Percentiles rank a stretch among this genome's conserved stretches.
These are phyloP conservation scores for Canariomyces notabilis DNA, from an alignment of 2,329 filamentous ascomycete species.

Conservation along the genomic window DNA sequence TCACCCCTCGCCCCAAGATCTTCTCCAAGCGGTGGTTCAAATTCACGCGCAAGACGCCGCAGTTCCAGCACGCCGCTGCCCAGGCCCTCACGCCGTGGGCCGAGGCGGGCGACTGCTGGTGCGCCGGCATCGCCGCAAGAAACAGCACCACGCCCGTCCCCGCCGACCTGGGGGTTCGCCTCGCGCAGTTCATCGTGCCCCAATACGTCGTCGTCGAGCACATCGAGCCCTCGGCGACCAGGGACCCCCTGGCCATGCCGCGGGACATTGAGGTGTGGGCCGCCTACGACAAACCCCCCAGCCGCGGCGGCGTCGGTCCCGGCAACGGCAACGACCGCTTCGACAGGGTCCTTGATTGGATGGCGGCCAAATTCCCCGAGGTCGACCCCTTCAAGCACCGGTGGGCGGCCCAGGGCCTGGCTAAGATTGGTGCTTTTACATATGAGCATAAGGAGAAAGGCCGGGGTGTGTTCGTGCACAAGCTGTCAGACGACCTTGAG, in stretches of 20 bases:
- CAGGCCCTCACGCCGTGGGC: slow-evolving; percentile 64
- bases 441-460: slow-evolving; percentile 44
- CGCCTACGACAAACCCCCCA: slow-evolving; percentile 44
- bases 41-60: slow-evolving; percentile 11
- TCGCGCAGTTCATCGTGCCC: slow-evolving; percentile 55
- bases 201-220: slow-evolving; percentile 70
- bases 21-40: slow-evolving; percentile 27
- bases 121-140: slow-evolving; percentile 48
- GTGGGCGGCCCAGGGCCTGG: slow-evolving; percentile 38
- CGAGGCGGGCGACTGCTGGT: slow-evolving; percentile 86
- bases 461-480: slow-evolving; percentile 48
- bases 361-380: slow-evolving; percentile 30
- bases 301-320: slow-evolving; percentile 37
- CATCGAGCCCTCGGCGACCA: slow-evolving; percentile 56
- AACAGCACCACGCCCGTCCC: slow-evolving; percentile 45
- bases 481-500: slow-evolving; percentile 42
- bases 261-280: slow-evolving; percentile 67
- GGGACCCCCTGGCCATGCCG: slow-evolving; percentile 59
- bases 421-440: slow-evolving; percentile 53
- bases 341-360: neutral
- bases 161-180: slow-evolving; percentile 60
- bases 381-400: slow-evolving; percentile 22
- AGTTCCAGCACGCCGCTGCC: slow-evolving; percentile 35
- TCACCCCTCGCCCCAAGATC: slow-evolving; percentile 22
- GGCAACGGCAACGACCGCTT: neutral